Base-by-base conservation (phyloP, 495 filamentous ascomycete species). In the Trichoderma gamsii region DNA sequence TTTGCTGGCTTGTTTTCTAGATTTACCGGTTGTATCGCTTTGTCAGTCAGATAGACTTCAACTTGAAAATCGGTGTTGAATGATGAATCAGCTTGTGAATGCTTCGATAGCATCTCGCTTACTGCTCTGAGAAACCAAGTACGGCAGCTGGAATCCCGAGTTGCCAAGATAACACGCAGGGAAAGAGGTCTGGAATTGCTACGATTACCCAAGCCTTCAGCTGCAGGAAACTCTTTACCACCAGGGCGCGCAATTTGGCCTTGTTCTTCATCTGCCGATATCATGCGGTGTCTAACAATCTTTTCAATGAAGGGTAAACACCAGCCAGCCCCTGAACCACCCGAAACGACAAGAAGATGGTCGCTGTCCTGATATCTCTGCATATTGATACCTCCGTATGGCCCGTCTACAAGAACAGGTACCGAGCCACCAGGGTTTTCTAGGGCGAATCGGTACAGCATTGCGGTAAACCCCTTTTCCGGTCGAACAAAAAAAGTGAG, bases 331-430 rank as follows among this genome's bases (percentile, higher is more conserved):
- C 85, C 85, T 0, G 84, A 81, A 0, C 85, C 85, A n/a, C 85
- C 85, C 0, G 83, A 79, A 16, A 88, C 75, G 41, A 86, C 74
- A 8, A 88, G 68, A 2, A 76, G 63, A 4, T 73, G 78, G 41
- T 83, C 79, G 18, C 76, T 79, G 0, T 49, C 70, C 3, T 67
- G 41, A 44, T 75, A 41, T 13, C 70, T 51, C 38, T 63, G 64
- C 9, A 66, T 71, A 51, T 67, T 63, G 13, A 75, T 66, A 80
- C 90, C 90, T 15, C 91, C 91, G 68, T 94, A 94, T 0, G 91
- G 91, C 0, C 91, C 91, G 71, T 93, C 91, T 4, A 94, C 72
- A 66, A 88, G 85, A 13, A 89, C 87, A 3, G 85, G 83, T 70
- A 90, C 90, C 16, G 64, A 72, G 25, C 69, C 68, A 1, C 69